A percentile compares a stretch with the other conserved stretches of the same genome.
Evolutionary conservation across 2,329 filamentous ascomycete species (phyloP).

Genomic region (Colletotrichum karsti): DNA sequence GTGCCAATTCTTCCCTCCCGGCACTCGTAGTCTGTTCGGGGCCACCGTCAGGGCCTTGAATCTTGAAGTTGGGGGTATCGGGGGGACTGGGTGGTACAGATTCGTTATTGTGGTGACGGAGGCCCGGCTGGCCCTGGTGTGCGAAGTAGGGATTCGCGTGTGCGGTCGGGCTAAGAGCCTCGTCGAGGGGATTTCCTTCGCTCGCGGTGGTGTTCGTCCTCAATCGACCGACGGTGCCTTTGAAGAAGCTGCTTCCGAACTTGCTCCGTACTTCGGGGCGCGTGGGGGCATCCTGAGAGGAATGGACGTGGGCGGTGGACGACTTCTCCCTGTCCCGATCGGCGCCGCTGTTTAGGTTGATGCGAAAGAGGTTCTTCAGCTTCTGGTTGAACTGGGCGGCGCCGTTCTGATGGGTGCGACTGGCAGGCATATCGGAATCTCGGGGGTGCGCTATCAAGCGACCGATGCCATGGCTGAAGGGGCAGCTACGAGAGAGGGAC

Average conservation of each 20-base stretch:
- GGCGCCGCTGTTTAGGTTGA: constrained; percentile 59
- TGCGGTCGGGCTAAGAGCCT: constrained; percentile 88
- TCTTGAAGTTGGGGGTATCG: constrained; percentile 83
- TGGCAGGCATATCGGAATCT: constrained; percentile 54
- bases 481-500: constrained; percentile 22
- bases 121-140: constrained; percentile 91
- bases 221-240: constrained; percentile 84
- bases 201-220: constrained; percentile 91
- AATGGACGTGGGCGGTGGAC: constrained; percentile 44
- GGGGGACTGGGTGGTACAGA: constrained; percentile 93
- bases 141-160: constrained; percentile 97
- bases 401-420: constrained; percentile 58
- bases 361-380: constrained; percentile 77
- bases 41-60: constrained; percentile 71
- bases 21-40: constrained; percentile 76
- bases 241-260: constrained; percentile 90
- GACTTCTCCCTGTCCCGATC: constrained; percentile 39
- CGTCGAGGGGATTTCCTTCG: constrained; percentile 90
- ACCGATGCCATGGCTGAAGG: constrained; percentile 47
- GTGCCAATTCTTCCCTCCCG: constrained; percentile 92
- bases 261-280: constrained; percentile 59
- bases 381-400: constrained; percentile 72
- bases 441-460: constrained; percentile 33
- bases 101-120: constrained; percentile 94
- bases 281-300: constrained; percentile 51